Evolutionary conservation across 78 protist genomes (phyloP).

Genomic region (Guillardia theta): DNA sequence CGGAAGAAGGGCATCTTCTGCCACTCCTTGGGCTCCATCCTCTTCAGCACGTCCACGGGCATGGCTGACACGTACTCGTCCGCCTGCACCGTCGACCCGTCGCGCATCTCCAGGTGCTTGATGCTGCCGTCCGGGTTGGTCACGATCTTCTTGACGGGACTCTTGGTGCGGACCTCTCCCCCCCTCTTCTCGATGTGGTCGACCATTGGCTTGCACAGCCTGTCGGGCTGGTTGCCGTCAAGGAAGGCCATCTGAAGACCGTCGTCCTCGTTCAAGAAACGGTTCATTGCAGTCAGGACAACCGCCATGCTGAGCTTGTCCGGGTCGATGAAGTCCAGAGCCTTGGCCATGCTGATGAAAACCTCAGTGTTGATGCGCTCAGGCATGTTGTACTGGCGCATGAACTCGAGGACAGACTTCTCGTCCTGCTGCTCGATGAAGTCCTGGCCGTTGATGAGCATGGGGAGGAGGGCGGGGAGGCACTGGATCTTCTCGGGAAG

Average conservation of each 20-base stretch:
- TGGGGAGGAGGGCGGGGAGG: constrained; percentile 38
- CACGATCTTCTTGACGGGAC: background rate
- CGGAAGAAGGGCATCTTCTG: background rate
- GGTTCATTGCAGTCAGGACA: constrained; percentile 41
- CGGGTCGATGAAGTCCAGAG: constrained; percentile 59
- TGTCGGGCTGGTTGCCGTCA: constrained; percentile 62
- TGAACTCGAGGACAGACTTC: background rate
- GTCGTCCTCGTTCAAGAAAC: constrained; percentile 34
- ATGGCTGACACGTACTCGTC: constrained; percentile 51
- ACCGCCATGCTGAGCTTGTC: constrained; percentile 52
- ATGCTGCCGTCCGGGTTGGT: constrained; percentile 23
- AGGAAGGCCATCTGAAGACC: constrained; percentile 54
- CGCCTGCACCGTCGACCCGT: background rate
- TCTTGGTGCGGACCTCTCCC: constrained; percentile 11
- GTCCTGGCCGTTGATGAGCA: constrained; percentile 43
- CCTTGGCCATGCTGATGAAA: constrained; percentile 58
- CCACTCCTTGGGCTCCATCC: constrained; percentile 41
- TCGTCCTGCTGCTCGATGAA: background rate
- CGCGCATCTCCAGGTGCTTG: constrained; percentile 17
- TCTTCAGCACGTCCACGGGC: constrained; percentile 56
- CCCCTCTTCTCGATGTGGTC: constrained; percentile 42
- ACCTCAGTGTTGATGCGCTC: constrained; percentile 46
- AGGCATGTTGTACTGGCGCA: constrained; percentile 50
- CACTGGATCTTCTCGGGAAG: constrained; percentile 47
- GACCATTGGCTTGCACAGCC: constrained; percentile 51